Conservation (phyloP, 2,329 filamentous ascomycete genomes). For the Fusarium subglutinans region DNA sequence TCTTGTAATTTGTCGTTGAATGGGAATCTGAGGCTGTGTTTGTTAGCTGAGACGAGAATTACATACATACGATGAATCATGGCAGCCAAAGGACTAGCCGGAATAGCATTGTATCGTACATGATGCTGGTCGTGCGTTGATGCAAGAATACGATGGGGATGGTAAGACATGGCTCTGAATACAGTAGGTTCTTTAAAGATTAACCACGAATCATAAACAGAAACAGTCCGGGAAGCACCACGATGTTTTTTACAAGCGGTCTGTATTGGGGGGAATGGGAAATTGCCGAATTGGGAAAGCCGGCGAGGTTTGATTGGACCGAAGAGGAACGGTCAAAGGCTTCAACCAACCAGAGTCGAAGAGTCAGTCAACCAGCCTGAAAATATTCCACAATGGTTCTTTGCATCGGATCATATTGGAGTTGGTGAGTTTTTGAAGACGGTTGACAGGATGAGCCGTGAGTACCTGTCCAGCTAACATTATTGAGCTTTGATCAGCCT, state of each 20-base stretch:
- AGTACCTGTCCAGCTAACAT: too few species aligned
- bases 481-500: too few species aligned
- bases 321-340: background rate
- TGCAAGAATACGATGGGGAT: background rate
- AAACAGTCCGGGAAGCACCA: background rate
- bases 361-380: background rate
- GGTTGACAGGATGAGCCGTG: too few species aligned
- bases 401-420: background rate
- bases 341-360: background rate
- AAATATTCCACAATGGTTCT: background rate
- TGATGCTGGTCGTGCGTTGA: background rate
- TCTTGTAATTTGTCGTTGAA: fast-evolving
- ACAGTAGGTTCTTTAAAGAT: fast-evolving
- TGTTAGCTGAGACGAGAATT: background rate
- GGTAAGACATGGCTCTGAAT: background rate
- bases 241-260: background rate
- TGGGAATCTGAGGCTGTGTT: background rate
- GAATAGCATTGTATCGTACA: background rate
- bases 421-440: background rate
- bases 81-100: background rate
- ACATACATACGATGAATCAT: background rate
- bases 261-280: background rate
- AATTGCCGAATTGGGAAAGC: background rate
- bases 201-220: too few species aligned
- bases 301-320: background rate